A percentile compares a stretch with the other conserved stretches of the same genome.
Conservation (phyloP, 768 basidiomycete genomes). For the Mycena pura region DNA sequence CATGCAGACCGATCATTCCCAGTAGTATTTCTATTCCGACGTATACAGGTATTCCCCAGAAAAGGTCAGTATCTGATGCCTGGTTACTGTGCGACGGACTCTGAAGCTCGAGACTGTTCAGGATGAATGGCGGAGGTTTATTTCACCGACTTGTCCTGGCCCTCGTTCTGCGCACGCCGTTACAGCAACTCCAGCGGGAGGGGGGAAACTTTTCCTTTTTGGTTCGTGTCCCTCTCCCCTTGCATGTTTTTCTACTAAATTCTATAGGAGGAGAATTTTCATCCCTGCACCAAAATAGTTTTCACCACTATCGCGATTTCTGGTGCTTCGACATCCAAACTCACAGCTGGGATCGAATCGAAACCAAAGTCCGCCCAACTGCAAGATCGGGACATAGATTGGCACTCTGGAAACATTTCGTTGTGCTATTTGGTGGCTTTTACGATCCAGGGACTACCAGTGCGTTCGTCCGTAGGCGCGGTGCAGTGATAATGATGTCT, state of each 20-base stretch:
- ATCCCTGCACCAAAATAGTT: constrained; percentile 79
- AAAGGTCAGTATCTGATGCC: constrained; percentile 52
- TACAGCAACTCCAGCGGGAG: constrained; percentile 73
- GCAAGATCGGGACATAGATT: constrained; percentile 90
- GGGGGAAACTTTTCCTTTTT: constrained; percentile 86
- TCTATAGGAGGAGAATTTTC: constrained; percentile 70
- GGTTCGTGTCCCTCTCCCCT: constrained; percentile 47
- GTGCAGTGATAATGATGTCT: neutral
- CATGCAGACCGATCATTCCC: neutral
- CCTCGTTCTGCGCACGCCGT: constrained; percentile 90
- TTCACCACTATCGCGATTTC: constrained; percentile 81
- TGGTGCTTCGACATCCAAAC: constrained; percentile 86
- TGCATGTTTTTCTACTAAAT: neutral
- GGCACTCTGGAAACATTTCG: constrained; percentile 88
- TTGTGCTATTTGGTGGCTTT: constrained; percentile 90
- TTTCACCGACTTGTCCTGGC: constrained; percentile 85
- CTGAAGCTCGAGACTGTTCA: too few relatives aligned
- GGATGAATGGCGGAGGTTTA: constrained; percentile 90
- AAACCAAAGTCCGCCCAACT: constrained; percentile 80
- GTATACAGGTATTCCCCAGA: constrained; percentile 87
- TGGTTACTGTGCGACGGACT: too few relatives aligned
- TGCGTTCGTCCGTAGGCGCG: constrained; percentile 37
- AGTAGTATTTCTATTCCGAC: constrained; percentile 92
- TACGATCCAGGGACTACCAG: constrained; percentile 87
- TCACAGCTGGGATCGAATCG: constrained; percentile 87